Evolutionary conservation across 345 rosid genomes (phyloP), one percentile per base, ranked within the genome.

Genomic region (Euphorbia pulcherrima): DNA sequence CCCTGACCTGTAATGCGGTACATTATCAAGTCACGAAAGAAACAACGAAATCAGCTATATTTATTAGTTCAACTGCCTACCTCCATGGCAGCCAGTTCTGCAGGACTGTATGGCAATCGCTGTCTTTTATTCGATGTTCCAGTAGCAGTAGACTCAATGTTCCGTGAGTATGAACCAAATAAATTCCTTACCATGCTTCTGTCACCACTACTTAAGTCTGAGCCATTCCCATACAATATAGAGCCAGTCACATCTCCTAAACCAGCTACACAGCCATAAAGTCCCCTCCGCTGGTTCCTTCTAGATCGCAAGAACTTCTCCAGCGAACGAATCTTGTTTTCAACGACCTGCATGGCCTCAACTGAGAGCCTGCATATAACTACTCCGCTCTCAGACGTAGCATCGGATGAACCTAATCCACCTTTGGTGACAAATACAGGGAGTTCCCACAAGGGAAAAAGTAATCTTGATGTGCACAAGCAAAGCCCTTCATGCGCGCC

Each of bases 401-500:
- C 72, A 76, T 80, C 87, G 60, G 80, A 64, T 40, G 84, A 55
- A 69, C 67, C 75, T 65, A 61, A n/a, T 68, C 74, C 83, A 61
- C 82, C 80, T 76, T 87, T 91, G 72, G 72, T 71, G 68, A 85
- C 80, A 82, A 91, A 81, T 64, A 89, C 88, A 50, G 97, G 88
- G 70, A 94, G 89, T 75, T 89, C 99, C 99, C 99, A 94, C 41
- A 94, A 71, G 17, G 99, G 97, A 68, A 89, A 88, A 68, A 94
- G 81, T 84, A 94, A 84, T 78, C 99, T 88, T 73, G 97, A 81
- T 16, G 99, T 75, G 72, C 97, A 91, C 72, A 94, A 80, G 82
- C 97, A 94, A 56, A 94, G 92, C 56, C 97, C 99, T 71, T 94
- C 96, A 75, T 89, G 84, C 26, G 93, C 97, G 76, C 96, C 97